phyloP scores from a whole-genome alignment of 1,284 basidiomycete genomes.

The Rhizoctonia solani region DNA sequence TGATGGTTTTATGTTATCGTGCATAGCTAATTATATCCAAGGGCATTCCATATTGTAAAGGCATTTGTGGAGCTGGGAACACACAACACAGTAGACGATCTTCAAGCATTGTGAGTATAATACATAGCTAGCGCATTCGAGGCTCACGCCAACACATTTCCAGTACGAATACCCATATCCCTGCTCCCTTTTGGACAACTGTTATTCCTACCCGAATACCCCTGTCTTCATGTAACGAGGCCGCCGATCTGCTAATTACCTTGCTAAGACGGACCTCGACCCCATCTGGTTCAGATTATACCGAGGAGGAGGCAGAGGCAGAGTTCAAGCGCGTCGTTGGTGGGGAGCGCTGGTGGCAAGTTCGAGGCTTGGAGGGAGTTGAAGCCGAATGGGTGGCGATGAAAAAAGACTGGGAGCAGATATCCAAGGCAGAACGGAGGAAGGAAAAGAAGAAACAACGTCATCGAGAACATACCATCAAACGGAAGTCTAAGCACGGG shows the following conservation, averaged over 20 bases:
- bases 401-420: slow-evolving; percentile 37
- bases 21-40: slow-evolving; percentile 40
- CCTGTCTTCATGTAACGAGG: slow-evolving; percentile 30
- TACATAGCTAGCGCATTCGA: too few species aligned
- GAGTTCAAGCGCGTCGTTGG: slow-evolving; percentile 35
- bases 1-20: background rate
- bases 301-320: slow-evolving; percentile 25
- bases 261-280: slow-evolving; percentile 21
- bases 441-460: slow-evolving; percentile 33
- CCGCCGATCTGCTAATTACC: slow-evolving; percentile 28
- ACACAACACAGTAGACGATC: slow-evolving; percentile 61
- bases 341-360: slow-evolving; percentile 40
- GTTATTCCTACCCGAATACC: slow-evolving; percentile 29
- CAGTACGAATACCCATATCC: slow-evolving; percentile 31
- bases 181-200: slow-evolving; percentile 32
- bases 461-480: slow-evolving; percentile 13
- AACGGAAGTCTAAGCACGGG: slow-evolving; percentile 28
- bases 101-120: slow-evolving; percentile 53
- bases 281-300: slow-evolving; percentile 20
- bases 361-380: slow-evolving; percentile 38
- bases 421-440: slow-evolving; percentile 30
- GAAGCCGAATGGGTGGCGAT: slow-evolving; percentile 39
- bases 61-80: slow-evolving; percentile 65
- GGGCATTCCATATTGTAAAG: slow-evolving; percentile 69
- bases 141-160: background rate